These are phyloP conservation scores for Neoscytalidium dimidiatum DNA, from an alignment of 2,329 filamentous ascomycete genomes.

Conservation along the genomic window DNA sequence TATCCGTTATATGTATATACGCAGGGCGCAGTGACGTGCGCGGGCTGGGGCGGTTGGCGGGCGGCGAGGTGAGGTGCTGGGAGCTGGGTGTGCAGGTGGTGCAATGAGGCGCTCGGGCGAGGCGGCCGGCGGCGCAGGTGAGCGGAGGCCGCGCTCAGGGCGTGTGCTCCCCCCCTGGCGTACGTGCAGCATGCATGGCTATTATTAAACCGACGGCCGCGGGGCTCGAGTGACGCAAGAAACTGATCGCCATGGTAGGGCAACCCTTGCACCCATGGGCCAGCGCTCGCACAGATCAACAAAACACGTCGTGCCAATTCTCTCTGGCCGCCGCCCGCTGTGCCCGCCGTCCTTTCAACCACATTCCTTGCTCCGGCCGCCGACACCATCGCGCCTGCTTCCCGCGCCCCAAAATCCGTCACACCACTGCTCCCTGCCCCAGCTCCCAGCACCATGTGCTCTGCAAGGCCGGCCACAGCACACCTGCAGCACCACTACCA, in stretches of 20 bases:
- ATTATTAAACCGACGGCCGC: neutral
- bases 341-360: neutral
- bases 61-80: neutral
- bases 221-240: neutral
- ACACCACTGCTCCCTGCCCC: neutral
- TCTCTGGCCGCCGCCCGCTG: neutral
- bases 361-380: constrained; percentile 15
- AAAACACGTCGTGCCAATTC: constrained; percentile 13
- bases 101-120: neutral
- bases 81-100: neutral
- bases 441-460: constrained; percentile 24
- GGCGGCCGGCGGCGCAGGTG: neutral
- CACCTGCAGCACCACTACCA: constrained; percentile 10
- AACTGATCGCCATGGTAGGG: neutral
- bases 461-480: constrained; percentile 14
- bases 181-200: neutral
- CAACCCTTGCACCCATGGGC: neutral
- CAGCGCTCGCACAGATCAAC: constrained; percentile 1
- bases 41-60: neutral
- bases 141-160: neutral
- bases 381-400: constrained; percentile 13
- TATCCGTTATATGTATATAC: constrained; percentile 6
- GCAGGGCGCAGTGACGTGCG: neutral
- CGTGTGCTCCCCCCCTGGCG: too few species aligned
- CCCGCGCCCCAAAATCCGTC: constrained; percentile 7